Base-by-base conservation (phyloP, 768 basidiomycete genomes). In the Pleurotus giganteus region DNA sequence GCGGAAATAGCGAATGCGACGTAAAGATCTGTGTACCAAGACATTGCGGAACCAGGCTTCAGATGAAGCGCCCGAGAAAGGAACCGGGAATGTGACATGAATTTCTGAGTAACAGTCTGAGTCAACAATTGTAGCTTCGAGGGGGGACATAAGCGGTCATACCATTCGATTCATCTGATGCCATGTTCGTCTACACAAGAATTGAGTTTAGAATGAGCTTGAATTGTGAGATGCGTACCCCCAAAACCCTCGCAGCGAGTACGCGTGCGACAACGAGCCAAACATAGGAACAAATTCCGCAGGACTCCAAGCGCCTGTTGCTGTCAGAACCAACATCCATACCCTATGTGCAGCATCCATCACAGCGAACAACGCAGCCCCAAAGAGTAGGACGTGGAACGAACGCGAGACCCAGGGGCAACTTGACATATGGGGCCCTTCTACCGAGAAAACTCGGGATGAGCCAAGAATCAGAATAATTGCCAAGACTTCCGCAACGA, bases 201-300 rank as follows among this genome's bases (percentile, higher is more conserved):
- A 17, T 17, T 39, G 42, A 11, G 27, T 5, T 34, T 17, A 19
- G 4, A n/a, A 41, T 6, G 13, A 13, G 29, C 28, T 42, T 47
- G 23, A 32, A 46, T n/a, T 26, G 3, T 26, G 21, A 27, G 11
- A 41, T 4, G 41, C 2, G 23, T 55, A 71, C 70, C 71, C 69
- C 72, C 71, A 73, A 46, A 71, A 65, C 23, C 59, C 61, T n/a
- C 69, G 59, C 3, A 72, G n/a, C 2, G 68, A 66, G 43, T 68
- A 69, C 0, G 68, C 61, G 17, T 72, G 65, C 2, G 45, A 41
- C 58, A 60, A 68, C 31, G 21, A 34, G 17, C 71, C 70, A 32
- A 65, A 69, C 4, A 65, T 12, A 19, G 55, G 63, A 4, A 65
- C 66, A 69, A 71, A 74, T 17, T 65, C 60, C 9, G 58, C 43